Conservation (phyloP, 805 yeast species). For the Schwanniomyces sp. region DNA sequence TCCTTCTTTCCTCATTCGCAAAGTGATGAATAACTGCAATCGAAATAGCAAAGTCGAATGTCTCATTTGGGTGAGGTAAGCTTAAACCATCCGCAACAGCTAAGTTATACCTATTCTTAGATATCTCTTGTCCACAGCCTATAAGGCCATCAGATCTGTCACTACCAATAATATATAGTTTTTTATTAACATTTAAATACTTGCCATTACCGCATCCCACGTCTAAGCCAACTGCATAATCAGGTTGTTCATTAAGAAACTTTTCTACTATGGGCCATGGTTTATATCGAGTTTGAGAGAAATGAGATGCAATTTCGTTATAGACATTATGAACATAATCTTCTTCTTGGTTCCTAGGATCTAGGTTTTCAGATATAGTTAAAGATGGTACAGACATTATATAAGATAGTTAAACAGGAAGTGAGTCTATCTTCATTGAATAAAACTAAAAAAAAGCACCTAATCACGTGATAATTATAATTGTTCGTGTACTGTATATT, state of each 20-base stretch:
- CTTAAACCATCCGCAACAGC: conserved; percentile 79
- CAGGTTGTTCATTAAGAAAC: conserved; percentile 50
- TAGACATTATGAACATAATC: conserved; percentile 88
- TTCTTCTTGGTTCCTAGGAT: conserved; percentile 64
- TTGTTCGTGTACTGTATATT: no score
- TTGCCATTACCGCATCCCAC: conserved; percentile 98
- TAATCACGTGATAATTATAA: background rate
- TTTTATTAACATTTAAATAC: conserved; percentile 69
- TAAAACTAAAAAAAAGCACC: background rate
- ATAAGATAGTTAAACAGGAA: background rate
- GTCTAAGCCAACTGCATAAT: conserved; percentile 78
- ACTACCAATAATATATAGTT: conserved; percentile 70
- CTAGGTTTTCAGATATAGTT: conserved; percentile 18
- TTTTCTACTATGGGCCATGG: conserved; percentile 96
- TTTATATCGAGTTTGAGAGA: conserved; percentile 89
- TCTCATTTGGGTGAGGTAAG: conserved; percentile 37
- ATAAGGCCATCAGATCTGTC: conserved; percentile 73
- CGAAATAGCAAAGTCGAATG: conserved; percentile 84
- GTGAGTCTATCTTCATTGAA: background rate
- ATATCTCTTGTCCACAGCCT: conserved; percentile 55
- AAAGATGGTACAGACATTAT: conserved; percentile 31
- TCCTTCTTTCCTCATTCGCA: conserved; percentile 77
- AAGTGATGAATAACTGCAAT: conserved; percentile 97
- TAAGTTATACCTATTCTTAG: conserved; percentile 47
- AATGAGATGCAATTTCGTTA: conserved; percentile 88